A percentile compares a stretch with the other conserved stretches of the same genome.
phyloP scores from a whole-genome alignment of 2,329 filamentous ascomycete genomes.

The Calonectria pauciramosa region DNA sequence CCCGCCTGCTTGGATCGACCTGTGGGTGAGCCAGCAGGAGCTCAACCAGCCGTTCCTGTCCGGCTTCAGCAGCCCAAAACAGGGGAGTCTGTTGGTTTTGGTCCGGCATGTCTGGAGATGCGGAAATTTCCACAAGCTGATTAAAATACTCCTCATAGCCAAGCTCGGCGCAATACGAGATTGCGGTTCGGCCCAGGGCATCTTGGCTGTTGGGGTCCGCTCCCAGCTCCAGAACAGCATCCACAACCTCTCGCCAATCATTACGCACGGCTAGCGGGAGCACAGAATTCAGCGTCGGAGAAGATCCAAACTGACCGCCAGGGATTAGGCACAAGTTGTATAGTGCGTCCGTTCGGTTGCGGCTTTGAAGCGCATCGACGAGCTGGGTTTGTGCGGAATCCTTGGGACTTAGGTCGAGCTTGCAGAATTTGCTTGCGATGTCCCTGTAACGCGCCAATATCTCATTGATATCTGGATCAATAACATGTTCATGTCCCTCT shows the following conservation, averaged over 20 bases:
- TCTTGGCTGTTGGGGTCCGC: slow-evolving; percentile 1
- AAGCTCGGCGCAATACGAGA: neutral
- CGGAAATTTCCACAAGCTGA: neutral
- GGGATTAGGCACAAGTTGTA: neutral
- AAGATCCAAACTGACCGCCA: neutral
- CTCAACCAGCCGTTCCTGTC: neutral
- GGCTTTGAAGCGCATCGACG: neutral
- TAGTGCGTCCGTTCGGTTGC: neutral
- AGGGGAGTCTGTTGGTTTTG: neutral
- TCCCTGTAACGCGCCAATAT: neutral
- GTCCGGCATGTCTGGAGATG: neutral
- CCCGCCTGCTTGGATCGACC: neutral
- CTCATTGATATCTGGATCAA: neutral
- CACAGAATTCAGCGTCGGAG: neutral
- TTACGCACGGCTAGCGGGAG: slow-evolving; percentile 2
- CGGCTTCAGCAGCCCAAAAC: neutral
- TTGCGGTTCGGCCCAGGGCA: neutral
- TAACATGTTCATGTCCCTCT: neutral
- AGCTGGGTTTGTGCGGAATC: neutral
- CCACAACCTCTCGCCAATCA: neutral
- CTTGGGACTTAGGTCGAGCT: neutral
- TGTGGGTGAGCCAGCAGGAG: neutral
- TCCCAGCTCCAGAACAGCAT: neutral
- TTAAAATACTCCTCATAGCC: neutral
- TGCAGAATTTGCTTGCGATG: neutral